Evolutionary conservation across 345 rosid genomes (phyloP).

Genomic region (Euphorbia peplus): DNA sequence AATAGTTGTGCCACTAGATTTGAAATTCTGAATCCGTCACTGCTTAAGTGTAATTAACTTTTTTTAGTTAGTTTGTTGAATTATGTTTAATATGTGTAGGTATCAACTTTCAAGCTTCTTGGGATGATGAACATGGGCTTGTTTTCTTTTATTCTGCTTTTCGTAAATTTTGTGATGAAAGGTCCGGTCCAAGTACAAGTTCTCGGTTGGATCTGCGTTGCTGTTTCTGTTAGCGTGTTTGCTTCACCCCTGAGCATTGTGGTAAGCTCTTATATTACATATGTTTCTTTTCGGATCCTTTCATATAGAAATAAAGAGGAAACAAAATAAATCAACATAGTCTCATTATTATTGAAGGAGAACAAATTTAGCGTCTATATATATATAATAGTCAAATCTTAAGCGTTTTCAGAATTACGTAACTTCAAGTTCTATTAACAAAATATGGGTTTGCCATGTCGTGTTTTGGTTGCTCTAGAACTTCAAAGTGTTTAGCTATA

Average conservation of each 20-base stretch:
- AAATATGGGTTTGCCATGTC: no score
- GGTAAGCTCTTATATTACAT: conserved; percentile 30
- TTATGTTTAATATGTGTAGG: conserved; percentile 34
- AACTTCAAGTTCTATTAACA: no score
- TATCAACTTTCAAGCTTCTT: conserved; percentile 50
- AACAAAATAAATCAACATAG: no score
- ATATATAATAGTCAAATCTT: no score
- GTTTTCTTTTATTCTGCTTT: conserved; percentile 44
- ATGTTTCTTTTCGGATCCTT: no score
- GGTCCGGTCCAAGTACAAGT: conserved; percentile 27
- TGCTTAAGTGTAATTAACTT: background rate
- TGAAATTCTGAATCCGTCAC: no score
- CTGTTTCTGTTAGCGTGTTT: conserved; percentile 63
- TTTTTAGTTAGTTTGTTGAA: background rate
- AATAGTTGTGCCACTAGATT: no score
- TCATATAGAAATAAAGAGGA: no score
- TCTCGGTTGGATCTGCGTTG: conserved; percentile 86
- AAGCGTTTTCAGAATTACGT: no score
- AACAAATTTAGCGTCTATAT: no score
- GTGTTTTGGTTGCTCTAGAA: no score
- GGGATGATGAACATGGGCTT: conserved; percentile 47
- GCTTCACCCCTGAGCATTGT: conserved; percentile 75
- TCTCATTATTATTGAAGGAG: background rate
- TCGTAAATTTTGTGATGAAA: conserved; percentile 38
- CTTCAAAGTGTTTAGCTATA: no score